A percentile compares a stretch with the other conserved stretches of the same genome.
Conservation (phyloP, 257 asterid species). For the Jacaranda mimosifolia region DNA sequence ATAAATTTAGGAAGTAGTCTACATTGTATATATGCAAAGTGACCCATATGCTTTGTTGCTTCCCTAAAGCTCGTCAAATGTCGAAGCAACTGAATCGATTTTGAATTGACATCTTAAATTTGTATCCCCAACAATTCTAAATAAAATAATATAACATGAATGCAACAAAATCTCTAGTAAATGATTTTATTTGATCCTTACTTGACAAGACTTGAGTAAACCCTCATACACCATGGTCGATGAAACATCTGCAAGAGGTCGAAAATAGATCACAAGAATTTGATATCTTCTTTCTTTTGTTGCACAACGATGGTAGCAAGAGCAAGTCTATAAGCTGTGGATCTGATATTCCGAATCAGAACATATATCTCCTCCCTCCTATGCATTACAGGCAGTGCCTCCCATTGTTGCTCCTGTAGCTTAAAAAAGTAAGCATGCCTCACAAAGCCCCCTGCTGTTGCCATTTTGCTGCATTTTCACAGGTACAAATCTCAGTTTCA, state of each 20-base stretch:
- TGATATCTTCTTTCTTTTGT: slow-evolving; percentile 67
- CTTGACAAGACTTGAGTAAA: neutral
- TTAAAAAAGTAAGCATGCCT: slow-evolving; percentile 68
- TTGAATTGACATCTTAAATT: no score
- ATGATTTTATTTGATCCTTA: slow-evolving; percentile 17
- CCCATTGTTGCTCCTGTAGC: slow-evolving; percentile 83
- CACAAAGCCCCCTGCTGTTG: slow-evolving; percentile 75
- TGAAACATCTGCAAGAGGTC: neutral
- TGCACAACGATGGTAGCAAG: slow-evolving; percentile 82
- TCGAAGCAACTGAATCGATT: no score
- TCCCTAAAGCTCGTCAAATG: no score
- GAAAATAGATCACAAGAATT: slow-evolving; percentile 53
- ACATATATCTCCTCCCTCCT: slow-evolving; percentile 87
- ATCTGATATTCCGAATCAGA: slow-evolving; percentile 85
- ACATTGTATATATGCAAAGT: no score
- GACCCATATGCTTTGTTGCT: no score
- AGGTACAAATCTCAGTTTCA: slow-evolving; percentile 22
- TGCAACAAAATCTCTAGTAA: no score
- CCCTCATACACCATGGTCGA: no score
- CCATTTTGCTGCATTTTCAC: slow-evolving; percentile 71
- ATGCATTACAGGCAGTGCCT: slow-evolving; percentile 46
- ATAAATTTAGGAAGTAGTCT: no score
- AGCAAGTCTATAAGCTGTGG: slow-evolving; percentile 89
- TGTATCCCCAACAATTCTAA: no score
- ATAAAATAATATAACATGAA: no score